Evolutionary conservation across 768 basidiomycete genomes (phyloP), one percentile per base, ranked within the genome.

Genomic region (Termitomyces sp.): DNA sequence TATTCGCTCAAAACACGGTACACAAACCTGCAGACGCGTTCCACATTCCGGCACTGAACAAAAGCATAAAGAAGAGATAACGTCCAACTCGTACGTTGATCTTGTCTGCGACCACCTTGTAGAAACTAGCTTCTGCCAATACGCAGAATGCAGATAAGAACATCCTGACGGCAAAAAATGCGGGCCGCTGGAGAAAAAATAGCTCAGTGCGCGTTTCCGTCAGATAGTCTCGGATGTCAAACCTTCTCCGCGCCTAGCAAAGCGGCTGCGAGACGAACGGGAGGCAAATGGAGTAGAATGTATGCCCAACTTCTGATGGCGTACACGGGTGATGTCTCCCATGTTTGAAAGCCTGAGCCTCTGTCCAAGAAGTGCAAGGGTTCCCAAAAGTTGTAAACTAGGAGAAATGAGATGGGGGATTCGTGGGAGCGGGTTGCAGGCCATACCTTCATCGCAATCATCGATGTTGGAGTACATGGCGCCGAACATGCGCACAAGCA

Each of bases 371-470:
- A 96, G 76, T 99, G 97, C 16, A 99, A 77, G 20, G 97, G 97
- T 70, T 98, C 97, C 94, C 94, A 98, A 74, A 97, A 99, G 76
- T 99, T 99, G 83, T 88, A 99, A 13, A 97, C 97, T 99, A 57
- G 35, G 22, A 55, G 55, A 28, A 32, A 63, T 56, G 15, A 57
- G 55, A 49, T 22, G 44, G 9, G n/a, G 32, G 18, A n/a, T 13
- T 9, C 18, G 20, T 40, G 33, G 8, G 7, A 50, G 11, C 3
- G 32, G 33, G 36, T 15, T 15, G 28, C 36, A 51, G 51, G 16
- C 40, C 40, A 39, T 57, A 94, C 96, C 95, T 85, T 99, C 97
- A 70, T 99, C 97, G 64, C 97, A 98, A 70, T 98, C 97, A 68
- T 88, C 86, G 59, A 96, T 92, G 66, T 94, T 94, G 13, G 91